Percentiles rank a stretch among this genome's conserved stretches.
These are phyloP conservation scores for Trichoderma sp. DNA, from an alignment of 2,329 filamentous ascomycete species.

Conservation along the genomic window DNA sequence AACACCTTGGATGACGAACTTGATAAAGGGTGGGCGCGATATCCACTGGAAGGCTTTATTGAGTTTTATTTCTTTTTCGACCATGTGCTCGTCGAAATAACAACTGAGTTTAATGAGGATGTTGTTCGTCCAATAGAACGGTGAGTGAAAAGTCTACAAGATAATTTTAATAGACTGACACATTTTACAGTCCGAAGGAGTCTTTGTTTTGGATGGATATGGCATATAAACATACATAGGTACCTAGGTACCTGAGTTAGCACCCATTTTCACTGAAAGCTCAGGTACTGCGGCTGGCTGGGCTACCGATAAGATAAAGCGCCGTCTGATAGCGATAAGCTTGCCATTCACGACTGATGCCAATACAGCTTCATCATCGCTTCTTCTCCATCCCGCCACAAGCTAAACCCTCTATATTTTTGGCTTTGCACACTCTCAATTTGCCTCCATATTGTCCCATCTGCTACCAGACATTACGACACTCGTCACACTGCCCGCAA, in stretches of 20 bases:
- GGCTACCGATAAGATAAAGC: conserved; percentile 3
- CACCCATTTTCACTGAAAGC: background rate
- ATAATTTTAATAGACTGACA: background rate
- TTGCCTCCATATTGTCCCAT: too few relatives aligned
- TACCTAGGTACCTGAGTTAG: background rate
- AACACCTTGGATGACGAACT: background rate
- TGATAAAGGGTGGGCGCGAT: background rate
- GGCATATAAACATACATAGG: background rate
- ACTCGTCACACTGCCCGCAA: background rate
- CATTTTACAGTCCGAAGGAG: background rate
- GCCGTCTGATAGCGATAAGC: conserved; percentile 1
- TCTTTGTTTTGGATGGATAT: background rate
- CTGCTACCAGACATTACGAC: background rate
- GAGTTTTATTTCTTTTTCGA: background rate
- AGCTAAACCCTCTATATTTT: background rate
- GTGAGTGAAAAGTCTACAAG: background rate
- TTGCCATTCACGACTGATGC: background rate
- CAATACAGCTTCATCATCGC: background rate
- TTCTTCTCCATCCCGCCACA: background rate
- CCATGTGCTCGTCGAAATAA: background rate
- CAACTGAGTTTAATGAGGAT: background rate
- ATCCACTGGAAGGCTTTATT: background rate
- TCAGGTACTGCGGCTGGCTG: background rate
- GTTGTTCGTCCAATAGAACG: background rate
- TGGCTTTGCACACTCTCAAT: background rate